Conservation (phyloP, 1,284 basidiomycete genomes). For the Moesziomyces parantarcticus region DNA sequence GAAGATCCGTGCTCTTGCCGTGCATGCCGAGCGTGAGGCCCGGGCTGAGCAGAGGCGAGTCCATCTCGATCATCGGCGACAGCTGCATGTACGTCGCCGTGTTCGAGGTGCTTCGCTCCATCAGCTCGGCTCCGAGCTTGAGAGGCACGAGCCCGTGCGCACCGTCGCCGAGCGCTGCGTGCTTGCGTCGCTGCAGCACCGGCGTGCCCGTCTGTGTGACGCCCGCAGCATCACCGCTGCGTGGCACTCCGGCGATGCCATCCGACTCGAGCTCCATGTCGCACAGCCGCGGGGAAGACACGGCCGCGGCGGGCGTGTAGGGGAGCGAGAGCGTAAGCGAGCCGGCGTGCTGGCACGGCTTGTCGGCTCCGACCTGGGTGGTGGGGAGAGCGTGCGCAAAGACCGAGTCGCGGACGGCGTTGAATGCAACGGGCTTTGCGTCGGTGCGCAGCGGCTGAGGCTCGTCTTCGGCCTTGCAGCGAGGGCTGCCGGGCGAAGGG, state of each 20-base stretch:
- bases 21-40: constrained; percentile 34
- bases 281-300: constrained; percentile 30
- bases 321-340: constrained; percentile 56
- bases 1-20: constrained; percentile 24
- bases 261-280: constrained; percentile 22
- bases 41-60: constrained; percentile 47
- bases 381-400: constrained; percentile 60
- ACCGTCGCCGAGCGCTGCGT: constrained; percentile 21
- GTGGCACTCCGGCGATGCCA: neutral
- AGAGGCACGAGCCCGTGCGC: constrained; percentile 33
- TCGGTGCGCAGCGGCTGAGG: constrained; percentile 2
- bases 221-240: constrained; percentile 5
- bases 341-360: constrained; percentile 51
- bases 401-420: constrained; percentile 41
- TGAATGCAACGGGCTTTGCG: constrained; percentile 10
- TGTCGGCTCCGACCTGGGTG: constrained; percentile 41
- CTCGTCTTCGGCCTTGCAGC: constrained; percentile 28
- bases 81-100: constrained; percentile 43
- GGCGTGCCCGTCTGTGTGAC: constrained; percentile 31
- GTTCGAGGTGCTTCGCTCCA: constrained; percentile 31
- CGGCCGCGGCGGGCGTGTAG: constrained; percentile 37
- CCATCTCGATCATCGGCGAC: constrained; percentile 49
- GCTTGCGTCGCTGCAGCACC: constrained; percentile 40
- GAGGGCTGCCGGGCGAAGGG: constrained; percentile 36
- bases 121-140: constrained; percentile 33